A percentile compares a stretch with the other conserved stretches of the same genome.
Evolutionary conservation across 805 yeast genomes (phyloP).

Genomic region (Starmera caribaea): DNA sequence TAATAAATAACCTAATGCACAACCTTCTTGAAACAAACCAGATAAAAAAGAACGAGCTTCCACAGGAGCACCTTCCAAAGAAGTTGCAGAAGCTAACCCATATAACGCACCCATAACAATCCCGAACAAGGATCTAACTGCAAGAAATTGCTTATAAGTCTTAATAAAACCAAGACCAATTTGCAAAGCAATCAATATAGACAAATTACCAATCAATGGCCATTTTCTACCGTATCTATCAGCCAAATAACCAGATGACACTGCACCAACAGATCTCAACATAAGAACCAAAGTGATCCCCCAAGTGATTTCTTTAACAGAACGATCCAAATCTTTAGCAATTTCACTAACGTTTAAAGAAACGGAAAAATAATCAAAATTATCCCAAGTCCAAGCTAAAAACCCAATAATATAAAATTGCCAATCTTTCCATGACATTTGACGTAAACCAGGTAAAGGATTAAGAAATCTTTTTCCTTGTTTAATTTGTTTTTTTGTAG

Average conservation of each 20-base stretch:
- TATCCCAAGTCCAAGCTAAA: constrained; percentile 56
- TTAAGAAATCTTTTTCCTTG: constrained; percentile 36
- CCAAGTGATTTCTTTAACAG: constrained; percentile 50
- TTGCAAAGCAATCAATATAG: constrained; percentile 40
- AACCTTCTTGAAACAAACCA: constrained; percentile 75
- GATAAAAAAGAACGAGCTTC: constrained; percentile 49
- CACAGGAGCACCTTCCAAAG: constrained; percentile 38
- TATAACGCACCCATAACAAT: constrained; percentile 41
- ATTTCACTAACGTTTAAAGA: constrained; percentile 39
- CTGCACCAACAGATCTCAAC: constrained; percentile 60
- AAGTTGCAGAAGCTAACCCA: constrained; percentile 33
- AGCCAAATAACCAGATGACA: constrained; percentile 49
- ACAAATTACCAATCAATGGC: constrained; percentile 41
- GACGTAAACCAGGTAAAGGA: constrained; percentile 50
- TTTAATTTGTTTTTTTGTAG: constrained; percentile 30
- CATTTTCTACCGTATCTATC: constrained; percentile 54
- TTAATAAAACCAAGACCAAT: constrained; percentile 55
- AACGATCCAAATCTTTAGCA: constrained; percentile 32
- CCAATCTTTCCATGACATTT: constrained; percentile 44
- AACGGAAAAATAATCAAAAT: constrained; percentile 53
- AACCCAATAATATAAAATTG: constrained; percentile 43
- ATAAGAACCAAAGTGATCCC: constrained; percentile 53
- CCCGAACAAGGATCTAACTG: constrained; percentile 58
- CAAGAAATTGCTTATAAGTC: constrained; percentile 47
- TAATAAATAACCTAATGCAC: constrained; percentile 57